These are phyloP conservation scores for Candida neerlandica DNA, from an alignment of 1,139 yeast genomes.

Conservation along the genomic window DNA sequence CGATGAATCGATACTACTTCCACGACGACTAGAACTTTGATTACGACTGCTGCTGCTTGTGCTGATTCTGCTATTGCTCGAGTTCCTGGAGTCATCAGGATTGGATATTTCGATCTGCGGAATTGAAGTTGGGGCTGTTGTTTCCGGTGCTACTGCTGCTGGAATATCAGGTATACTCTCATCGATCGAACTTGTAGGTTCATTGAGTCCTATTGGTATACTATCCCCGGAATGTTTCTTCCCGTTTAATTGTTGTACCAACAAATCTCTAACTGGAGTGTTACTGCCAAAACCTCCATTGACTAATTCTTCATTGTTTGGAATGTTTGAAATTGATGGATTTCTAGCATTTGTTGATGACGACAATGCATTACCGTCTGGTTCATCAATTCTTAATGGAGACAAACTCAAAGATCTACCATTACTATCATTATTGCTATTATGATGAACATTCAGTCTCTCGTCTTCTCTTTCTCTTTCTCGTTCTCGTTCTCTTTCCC, in stretches of 20 bases:
- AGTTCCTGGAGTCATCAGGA: too few relatives aligned
- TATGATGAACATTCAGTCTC: conserved; percentile 11
- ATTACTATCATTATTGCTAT: conserved; percentile 13
- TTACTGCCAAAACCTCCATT: conserved; percentile 10
- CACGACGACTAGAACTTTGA: conserved; percentile 8
- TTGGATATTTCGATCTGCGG: conserved; percentile 5
- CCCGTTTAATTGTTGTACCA: conserved; percentile 19
- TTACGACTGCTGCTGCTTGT: conserved; percentile 11
- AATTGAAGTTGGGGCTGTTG: conserved; percentile 4
- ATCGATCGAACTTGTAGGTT: conserved; percentile 1
- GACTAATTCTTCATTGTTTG: not conserved
- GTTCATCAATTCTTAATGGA: conserved; percentile 19
- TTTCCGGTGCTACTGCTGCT: not conserved
- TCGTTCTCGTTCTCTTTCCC: too few relatives aligned
- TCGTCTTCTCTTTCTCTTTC: too few relatives aligned
- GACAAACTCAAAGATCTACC: conserved; percentile 14
- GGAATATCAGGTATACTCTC: conserved; percentile 1
- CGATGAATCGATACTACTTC: not conserved
- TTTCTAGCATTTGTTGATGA: not conserved
- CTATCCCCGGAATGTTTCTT: not conserved
- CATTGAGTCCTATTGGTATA: not conserved
- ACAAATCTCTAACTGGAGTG: conserved; percentile 25
- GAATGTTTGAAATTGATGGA: too few relatives aligned
- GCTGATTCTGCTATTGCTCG: too few relatives aligned
- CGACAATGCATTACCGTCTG: not conserved